Evolutionary conservation across 2,329 filamentous ascomycete genomes (phyloP), one percentile per base, ranked within the genome.

Genomic region (Colletotrichum trifolii): DNA sequence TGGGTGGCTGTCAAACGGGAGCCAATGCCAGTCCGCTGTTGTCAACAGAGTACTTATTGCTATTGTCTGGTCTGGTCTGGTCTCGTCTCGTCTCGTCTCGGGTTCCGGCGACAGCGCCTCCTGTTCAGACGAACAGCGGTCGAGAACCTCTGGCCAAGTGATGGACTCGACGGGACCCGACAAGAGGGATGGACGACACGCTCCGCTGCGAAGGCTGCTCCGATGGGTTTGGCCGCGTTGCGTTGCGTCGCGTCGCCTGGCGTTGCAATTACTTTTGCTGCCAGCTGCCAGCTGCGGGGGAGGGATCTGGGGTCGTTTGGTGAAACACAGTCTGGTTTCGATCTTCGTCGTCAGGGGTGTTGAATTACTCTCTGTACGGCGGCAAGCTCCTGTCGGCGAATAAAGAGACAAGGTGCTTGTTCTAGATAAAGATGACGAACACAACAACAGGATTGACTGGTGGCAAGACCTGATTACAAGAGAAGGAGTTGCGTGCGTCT

Each of bases 241-340:
- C 42, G 40, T 40, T 58, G 55, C 46, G 46, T 25, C 25, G 25
- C 25, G 25, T 25, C 25, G 25, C 25, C 25, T 25, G 25, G 25
- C 4, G 25, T 5, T 25, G 25, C 25, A 25, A 25, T 25, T 25
- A 25, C 25, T 48, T 48, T 35, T 48, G 53, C 53, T 45, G 54
- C 38, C 25, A 43, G 53, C 53, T 45, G 54, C 38, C 25, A 43
- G 62, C 58, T 57, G 63, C 59, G 53, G 63, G 59, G 53, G 58
- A 66, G 58, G 63, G 58, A 66, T 66, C 63, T 66, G 59, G 49
- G 63, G 63, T 63, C 52, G 46, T 63, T 57, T 63, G 47, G 59
- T 66, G 63, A 66, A 66, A 66, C 63, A 43, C 52, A 66, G 63
- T 46, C 52, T 33, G 63, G 63, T 66, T 66, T 63, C 47, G 53